Evolutionary conservation across 2,329 filamentous ascomycete genomes (phyloP).

Genomic region (Stenocarpella maydis): DNA sequence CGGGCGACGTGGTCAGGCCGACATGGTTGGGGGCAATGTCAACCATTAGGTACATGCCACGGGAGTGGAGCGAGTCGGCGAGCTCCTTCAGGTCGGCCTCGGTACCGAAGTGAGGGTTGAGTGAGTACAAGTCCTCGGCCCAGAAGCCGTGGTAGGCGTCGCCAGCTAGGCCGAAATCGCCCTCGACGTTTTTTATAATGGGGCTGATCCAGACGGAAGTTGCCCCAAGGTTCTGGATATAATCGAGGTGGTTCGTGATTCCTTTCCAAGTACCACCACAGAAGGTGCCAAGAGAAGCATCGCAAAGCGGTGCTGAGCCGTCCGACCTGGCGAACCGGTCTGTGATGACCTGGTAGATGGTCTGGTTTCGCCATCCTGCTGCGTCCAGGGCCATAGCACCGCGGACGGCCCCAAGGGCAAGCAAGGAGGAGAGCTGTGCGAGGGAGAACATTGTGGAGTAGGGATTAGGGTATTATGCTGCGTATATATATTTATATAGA

Average conservation of each 20-base stretch:
- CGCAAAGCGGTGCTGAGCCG: conserved; percentile 46
- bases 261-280: conserved; percentile 59
- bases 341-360: conserved; percentile 54
- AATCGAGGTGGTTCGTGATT: conserved; percentile 56
- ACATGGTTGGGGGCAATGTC: conserved; percentile 67
- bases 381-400: conserved; percentile 26
- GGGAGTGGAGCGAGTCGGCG: conserved; percentile 57
- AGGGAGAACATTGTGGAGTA: conserved; percentile 12
- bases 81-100: conserved; percentile 58
- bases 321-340: conserved; percentile 51
- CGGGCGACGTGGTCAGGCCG: conserved; percentile 39
- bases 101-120: conserved; percentile 61
- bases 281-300: conserved; percentile 46
- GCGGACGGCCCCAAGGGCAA: conserved; percentile 9
- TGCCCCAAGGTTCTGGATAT: conserved; percentile 54
- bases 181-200: conserved; percentile 51
- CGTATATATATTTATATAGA: conserved; percentile 1
- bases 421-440: conserved; percentile 1
- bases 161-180: conserved; percentile 41
- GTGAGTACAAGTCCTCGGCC: conserved; percentile 56
- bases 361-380: conserved; percentile 46
- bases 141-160: conserved; percentile 58
- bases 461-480: conserved; percentile 4
- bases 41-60: conserved; percentile 69
- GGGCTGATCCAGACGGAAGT: conserved; percentile 57